Conservation (phyloP, 2,329 filamentous ascomycete genomes). For the Elsinoe batatas region DNA sequence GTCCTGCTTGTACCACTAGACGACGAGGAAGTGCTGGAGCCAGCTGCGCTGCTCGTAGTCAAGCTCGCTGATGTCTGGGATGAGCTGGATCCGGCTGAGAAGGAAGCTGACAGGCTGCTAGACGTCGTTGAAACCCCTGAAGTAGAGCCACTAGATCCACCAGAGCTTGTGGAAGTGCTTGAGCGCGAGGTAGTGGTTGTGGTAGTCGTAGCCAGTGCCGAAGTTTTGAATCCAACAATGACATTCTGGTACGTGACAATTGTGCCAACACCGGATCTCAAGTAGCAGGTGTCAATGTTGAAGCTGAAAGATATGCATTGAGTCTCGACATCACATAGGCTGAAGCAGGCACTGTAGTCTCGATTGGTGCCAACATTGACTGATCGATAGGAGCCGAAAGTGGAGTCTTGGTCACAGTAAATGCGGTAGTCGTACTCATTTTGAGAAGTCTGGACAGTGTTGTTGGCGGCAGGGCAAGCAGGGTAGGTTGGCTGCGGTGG, state of each 20-base stretch:
- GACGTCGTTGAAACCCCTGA: not conserved
- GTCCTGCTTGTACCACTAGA: not conserved
- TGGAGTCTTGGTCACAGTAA: slow-evolving; percentile 8
- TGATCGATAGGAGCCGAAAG: not conserved
- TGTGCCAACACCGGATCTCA: not conserved
- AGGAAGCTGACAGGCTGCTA: not conserved
- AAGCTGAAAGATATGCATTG: slow-evolving; percentile 4
- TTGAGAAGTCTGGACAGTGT: not conserved
- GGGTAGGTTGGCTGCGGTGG: not conserved
- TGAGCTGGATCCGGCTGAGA: not conserved
- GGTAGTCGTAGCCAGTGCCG: not conserved
- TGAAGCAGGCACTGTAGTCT: slow-evolving; percentile 1
- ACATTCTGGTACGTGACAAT: not conserved
- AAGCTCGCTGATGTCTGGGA: no score
- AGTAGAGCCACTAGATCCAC: not conserved
- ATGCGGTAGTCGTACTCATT: not conserved
- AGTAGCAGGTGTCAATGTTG: slow-evolving; percentile 6
- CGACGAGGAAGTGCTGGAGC: not conserved
- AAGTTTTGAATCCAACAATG: slow-evolving; percentile 1
- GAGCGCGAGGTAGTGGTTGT: not conserved
- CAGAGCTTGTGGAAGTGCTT: not conserved
- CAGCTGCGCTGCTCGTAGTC: no score
- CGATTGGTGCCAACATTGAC: not conserved
- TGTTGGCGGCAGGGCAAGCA: not conserved
- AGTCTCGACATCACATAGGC: slow-evolving; percentile 1